These are phyloP conservation scores for Paraleonurus japonicus DNA, from an alignment of 257 asterid species.

Conservation along the genomic window DNA sequence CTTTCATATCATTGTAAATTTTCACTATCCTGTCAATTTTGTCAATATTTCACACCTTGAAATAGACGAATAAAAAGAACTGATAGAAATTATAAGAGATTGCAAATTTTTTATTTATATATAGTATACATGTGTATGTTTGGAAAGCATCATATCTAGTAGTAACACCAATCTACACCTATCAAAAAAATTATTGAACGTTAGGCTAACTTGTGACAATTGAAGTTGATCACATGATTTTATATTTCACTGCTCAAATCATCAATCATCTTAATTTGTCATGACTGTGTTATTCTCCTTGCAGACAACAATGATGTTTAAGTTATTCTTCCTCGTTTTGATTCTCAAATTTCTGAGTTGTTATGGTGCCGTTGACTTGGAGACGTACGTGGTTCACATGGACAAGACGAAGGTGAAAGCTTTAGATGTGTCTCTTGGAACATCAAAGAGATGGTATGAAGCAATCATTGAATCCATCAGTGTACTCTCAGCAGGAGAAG, in stretches of 20 bases:
- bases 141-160: no score
- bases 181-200: no score
- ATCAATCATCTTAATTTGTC: neutral
- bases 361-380: slow-evolving; percentile 32
- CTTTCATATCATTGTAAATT: no score
- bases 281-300: slow-evolving; percentile 1
- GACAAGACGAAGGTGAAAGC: slow-evolving; percentile 46
- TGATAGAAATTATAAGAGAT: no score
- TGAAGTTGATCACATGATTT: neutral
- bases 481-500: slow-evolving; percentile 21
- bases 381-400: slow-evolving; percentile 64
- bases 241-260: neutral
- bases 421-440: slow-evolving; percentile 42
- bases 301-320: slow-evolving; percentile 31
- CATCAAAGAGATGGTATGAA: slow-evolving; percentile 51
- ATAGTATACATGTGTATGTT: no score
- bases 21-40: no score
- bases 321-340: slow-evolving; percentile 30
- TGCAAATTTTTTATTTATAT: no score
- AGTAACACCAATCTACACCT: no score
- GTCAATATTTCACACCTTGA: no score
- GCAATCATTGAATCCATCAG: slow-evolving; percentile 44
- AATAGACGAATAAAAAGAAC: no score
- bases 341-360: slow-evolving; percentile 25
- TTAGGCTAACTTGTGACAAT: no score